Evolutionary conservation across 164 flowering plant species (phyloP).

Genomic region (Warburgia ugandensis): DNA sequence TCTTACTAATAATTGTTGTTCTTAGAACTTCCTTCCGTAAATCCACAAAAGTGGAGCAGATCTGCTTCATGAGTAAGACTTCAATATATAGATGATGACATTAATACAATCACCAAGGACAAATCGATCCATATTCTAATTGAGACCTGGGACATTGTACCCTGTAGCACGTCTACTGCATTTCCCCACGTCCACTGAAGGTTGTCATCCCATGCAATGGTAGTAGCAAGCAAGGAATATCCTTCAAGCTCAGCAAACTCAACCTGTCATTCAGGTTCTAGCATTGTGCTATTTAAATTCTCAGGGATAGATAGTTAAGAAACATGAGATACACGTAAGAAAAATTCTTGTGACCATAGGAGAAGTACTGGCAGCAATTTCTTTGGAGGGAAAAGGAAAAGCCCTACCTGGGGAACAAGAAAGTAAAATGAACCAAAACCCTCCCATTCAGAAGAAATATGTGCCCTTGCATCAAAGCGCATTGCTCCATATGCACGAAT

Average conservation of each 20-base stretch:
- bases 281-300: constrained; percentile 12
- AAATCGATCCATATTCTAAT: neutral
- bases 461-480: constrained; percentile 70
- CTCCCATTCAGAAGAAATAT: constrained; percentile 69
- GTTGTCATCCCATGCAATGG: constrained; percentile 80
- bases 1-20: constrained; percentile 36
- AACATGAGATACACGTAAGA: neutral
- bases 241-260: constrained; percentile 91
- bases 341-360: neutral
- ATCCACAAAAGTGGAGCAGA: constrained; percentile 39
- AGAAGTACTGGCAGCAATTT: too few species aligned
- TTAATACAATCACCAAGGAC: neutral
- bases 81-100: neutral
- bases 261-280: constrained; percentile 53
- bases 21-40: constrained; percentile 29
- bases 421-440: constrained; percentile 88
- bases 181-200: constrained; percentile 51
- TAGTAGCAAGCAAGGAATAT: constrained; percentile 68
- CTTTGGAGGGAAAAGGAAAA: too few species aligned
- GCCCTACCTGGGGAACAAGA: constrained; percentile 78
- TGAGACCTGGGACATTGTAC: constrained; percentile 53
- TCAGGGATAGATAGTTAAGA: neutral
- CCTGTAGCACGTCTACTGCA: constrained; percentile 47
- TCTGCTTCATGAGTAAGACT: constrained; percentile 30
- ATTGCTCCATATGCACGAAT: constrained; percentile 95